phyloP scores from a whole-genome alignment of 2,329 filamentous ascomycete genomes.

The Fusarium xylarioides region DNA sequence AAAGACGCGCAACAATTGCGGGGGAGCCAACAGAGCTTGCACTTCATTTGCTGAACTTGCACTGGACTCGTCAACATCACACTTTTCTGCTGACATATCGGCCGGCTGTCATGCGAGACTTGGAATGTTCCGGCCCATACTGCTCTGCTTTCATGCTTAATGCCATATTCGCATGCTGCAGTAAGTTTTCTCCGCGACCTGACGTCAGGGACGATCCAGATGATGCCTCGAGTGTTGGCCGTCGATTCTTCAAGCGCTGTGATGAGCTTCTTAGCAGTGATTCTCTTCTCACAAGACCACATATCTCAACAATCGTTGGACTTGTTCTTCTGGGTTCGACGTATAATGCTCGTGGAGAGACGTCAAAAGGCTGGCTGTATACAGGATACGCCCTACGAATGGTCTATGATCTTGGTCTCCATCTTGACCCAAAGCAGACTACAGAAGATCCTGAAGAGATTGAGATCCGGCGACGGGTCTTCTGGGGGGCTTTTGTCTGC shows the following conservation, averaged over 20 bases:
- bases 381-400: constrained; percentile 1
- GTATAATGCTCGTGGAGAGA: constrained; percentile 9
- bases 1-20: neutral
- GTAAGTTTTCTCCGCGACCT: constrained; percentile 3
- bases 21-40: constrained; percentile 1
- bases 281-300: neutral
- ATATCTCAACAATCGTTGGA: constrained; percentile 3
- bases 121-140: neutral
- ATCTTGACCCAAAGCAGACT: neutral
- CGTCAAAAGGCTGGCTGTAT: constrained; percentile 13
- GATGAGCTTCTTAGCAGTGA: constrained; percentile 1
- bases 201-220: neutral
- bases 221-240: neutral
- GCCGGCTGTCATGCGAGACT: constrained; percentile 4
- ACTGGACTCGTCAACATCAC: constrained; percentile 20
- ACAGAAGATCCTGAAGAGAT: constrained; percentile 1
- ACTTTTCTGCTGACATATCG: constrained; percentile 11
- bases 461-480: neutral
- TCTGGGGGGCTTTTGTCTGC: constrained; percentile 55
- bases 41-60: constrained; percentile 6
- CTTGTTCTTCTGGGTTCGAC: constrained; percentile 8
- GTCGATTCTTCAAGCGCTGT: neutral
- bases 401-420: constrained; percentile 8
- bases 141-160: constrained; percentile 13
- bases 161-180: constrained; percentile 8